Base-by-base conservation (phyloP, 768 basidiomycete genomes). In the Leucocoprinus sp. region DNA sequence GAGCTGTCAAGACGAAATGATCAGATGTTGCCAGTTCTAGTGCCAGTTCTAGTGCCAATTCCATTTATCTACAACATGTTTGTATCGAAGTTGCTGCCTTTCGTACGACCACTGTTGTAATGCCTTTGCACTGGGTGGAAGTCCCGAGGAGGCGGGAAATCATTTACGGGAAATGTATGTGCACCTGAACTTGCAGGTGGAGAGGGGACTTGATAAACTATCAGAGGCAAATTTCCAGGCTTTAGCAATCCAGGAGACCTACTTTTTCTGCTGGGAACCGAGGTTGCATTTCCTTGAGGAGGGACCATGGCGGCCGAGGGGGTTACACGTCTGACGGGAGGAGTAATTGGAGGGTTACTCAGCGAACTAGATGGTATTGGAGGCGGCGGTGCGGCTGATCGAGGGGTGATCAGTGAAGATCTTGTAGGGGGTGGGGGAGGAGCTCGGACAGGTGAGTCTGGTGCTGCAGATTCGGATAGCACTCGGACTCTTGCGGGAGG, bases 121-220 rank as follows among this genome's bases (percentile, higher is more conserved):
- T 67, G 66, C 56, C 72, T 82, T 22, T 59, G 54, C 24, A 58
- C 65, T 4, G 60, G 56, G 27, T 59, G 58, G 60, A 89, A 91
- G 21, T 69, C 67, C 31, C 86, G 76, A 3, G 89, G 89, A 11
- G 80, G 78, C 1, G 89, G 89, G 58, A 91, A 89, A 41, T 81
- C 85, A 11, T 68, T 64, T n/a, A 80, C 74, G 5, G 85, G 86
- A 58, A 89, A 92, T 12, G 70, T 80, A 56, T 87, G 82, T 18
- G 70, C 60, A 7, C 86, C 86, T 33, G 72, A 75, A 44, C 70
- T 76, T 2, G 86, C 76, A 19, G 73, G 70, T 37, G 75, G 73
- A 3, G 74, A 72, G 21, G 69, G 70, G 21, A 74, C 73, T 74
- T 34, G 37, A 42, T 29, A 39, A 12, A 34, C 35, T 26, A 43